These are phyloP conservation scores for Eucalyptus decipiens DNA, from an alignment of 345 rosid species.

Conservation along the genomic window DNA sequence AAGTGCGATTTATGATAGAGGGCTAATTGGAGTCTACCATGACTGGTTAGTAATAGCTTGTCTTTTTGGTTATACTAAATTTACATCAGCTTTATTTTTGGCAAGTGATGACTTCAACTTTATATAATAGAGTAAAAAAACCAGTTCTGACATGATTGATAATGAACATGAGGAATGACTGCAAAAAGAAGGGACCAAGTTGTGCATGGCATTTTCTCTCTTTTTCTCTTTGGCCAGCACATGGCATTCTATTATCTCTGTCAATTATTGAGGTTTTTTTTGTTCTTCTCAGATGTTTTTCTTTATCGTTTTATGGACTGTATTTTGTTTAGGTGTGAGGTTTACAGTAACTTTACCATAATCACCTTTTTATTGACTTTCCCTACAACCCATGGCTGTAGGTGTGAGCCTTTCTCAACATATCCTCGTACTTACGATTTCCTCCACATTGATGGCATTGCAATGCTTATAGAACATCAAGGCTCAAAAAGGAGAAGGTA, in stretches of 20 bases:
- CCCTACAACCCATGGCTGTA: constrained; percentile 1
- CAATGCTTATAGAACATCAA: constrained; percentile 39
- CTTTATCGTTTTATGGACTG: not conserved
- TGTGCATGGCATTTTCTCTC: not conserved
- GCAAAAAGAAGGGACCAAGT: not conserved
- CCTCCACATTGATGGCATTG: constrained; percentile 68
- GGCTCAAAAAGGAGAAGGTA: constrained; percentile 41
- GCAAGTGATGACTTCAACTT: not conserved
- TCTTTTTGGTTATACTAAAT: not conserved
- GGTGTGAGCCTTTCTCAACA: constrained; percentile 99
- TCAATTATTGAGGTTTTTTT: not conserved
- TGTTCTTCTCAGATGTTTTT: not conserved
- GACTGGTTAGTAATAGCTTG: constrained; percentile 4
- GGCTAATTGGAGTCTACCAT: constrained; percentile 80
- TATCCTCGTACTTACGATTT: constrained; percentile 95
- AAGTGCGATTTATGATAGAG: constrained; percentile 69
- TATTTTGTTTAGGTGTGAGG: not conserved
- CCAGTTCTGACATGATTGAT: not conserved
- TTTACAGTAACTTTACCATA: not conserved
- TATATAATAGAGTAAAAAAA: not conserved
- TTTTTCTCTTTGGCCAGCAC: not conserved
- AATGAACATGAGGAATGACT: not conserved
- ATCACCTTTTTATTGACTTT: not conserved
- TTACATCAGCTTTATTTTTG: not conserved
- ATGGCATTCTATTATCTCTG: not conserved